phyloP scores from a whole-genome alignment of 495 filamentous ascomycete species.

The Hypomontagnella submonticulosa region DNA sequence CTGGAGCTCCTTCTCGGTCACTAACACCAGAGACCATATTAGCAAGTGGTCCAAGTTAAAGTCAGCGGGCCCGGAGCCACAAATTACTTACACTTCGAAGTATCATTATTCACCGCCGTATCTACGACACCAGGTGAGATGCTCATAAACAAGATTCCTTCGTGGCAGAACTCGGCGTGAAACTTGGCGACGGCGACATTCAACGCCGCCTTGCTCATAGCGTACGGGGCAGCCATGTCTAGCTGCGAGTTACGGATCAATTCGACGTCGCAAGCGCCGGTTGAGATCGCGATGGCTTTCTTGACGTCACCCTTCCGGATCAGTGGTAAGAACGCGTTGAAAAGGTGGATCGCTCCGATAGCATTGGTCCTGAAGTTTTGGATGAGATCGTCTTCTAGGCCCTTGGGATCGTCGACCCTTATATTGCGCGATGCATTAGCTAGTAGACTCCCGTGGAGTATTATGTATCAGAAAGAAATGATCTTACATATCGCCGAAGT shows the following conservation, averaged over 20 bases:
- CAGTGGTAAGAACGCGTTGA: constrained; percentile 65
- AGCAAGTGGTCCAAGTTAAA: constrained; percentile 1
- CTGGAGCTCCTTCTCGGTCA: constrained; percentile 52
- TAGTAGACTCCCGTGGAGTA: background rate
- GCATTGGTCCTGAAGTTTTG: constrained; percentile 56
- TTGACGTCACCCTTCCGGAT: constrained; percentile 61
- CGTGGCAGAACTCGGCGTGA: constrained; percentile 56
- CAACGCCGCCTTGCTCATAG: constrained; percentile 56
- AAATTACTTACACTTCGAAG: constrained; percentile 21
- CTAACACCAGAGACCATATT: constrained; percentile 35
- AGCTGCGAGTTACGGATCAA: constrained; percentile 43
- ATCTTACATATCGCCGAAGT: constrained; percentile 40
- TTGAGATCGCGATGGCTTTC: constrained; percentile 66
- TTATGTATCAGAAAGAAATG: background rate
- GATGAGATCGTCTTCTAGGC: constrained; percentile 45
- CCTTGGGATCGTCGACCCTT: constrained; percentile 45
- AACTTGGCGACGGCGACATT: constrained; percentile 59
- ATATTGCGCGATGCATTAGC: constrained; percentile 11
- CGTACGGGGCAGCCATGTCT: constrained; percentile 41
- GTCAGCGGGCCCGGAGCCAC: too few relatives aligned
- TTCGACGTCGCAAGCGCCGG: constrained; percentile 56
- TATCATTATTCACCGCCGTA: constrained; percentile 36
- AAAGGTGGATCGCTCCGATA: constrained; percentile 61
- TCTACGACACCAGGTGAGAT: constrained; percentile 63
- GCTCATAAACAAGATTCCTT: constrained; percentile 63